Conservation (phyloP, 2,329 filamentous ascomycete genomes). For the Fonsecaea multimorphosa region DNA sequence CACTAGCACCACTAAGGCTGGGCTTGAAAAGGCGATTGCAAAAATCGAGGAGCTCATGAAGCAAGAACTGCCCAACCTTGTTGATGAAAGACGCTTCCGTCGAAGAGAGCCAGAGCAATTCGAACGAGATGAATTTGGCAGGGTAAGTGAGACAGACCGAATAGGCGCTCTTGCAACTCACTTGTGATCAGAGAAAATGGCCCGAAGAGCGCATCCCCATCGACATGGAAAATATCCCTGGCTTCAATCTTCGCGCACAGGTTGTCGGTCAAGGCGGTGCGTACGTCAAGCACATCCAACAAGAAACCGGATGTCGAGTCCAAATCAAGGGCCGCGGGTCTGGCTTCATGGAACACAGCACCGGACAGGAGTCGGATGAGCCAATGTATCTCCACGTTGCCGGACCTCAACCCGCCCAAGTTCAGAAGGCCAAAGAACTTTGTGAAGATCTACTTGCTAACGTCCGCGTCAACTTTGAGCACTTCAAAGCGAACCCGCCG, state of each 20-base stretch:
- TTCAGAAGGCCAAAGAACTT: constrained; percentile 83
- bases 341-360: constrained; percentile 87
- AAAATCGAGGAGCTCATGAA: constrained; percentile 96
- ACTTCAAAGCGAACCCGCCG: constrained; percentile 79
- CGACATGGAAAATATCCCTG: constrained; percentile 84
- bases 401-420: constrained; percentile 87
- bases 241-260: constrained; percentile 94
- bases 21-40: constrained; percentile 83
- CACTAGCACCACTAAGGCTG: constrained; percentile 87
- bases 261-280: constrained; percentile 93
- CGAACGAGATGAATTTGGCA: constrained; percentile 88
- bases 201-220: constrained; percentile 95
- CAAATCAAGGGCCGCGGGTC: constrained; percentile 98
- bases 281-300: constrained; percentile 98
- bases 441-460: constrained; percentile 87
- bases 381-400: constrained; percentile 96
- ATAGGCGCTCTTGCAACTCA: constrained; percentile 39
- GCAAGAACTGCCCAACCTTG: constrained; percentile 91
- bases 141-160: constrained; percentile 62
- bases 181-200: constrained; percentile 81
- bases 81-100: constrained; percentile 91
- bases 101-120: constrained; percentile 79
- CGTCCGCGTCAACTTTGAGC: constrained; percentile 87
- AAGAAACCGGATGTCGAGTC: constrained; percentile 91
- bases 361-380: constrained; percentile 90